phyloP scores from a whole-genome alignment of 345 rosid genomes.

The Mallotus nudiflorus region DNA sequence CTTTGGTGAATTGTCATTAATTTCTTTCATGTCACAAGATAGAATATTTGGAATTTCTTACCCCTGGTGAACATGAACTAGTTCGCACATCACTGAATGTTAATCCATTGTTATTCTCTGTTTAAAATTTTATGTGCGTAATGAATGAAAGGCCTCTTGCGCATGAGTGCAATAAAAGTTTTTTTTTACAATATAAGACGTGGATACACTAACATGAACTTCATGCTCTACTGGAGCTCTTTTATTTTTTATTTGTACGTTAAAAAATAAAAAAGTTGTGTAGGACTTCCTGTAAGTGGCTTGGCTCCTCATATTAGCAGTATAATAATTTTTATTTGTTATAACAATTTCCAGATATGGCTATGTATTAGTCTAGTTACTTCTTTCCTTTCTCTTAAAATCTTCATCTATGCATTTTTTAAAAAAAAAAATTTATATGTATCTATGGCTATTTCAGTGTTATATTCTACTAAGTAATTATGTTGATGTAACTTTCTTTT shows the following conservation, averaged over 20 bases:
- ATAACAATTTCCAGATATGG: not conserved
- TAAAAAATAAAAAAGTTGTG: no score
- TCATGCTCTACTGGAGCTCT: no score
- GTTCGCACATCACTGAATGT: not conserved
- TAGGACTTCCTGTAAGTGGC: not conserved
- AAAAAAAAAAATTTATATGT: no score
- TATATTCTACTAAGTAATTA: not conserved
- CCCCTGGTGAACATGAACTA: not conserved
- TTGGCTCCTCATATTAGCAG: not conserved
- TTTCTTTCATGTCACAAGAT: not conserved
- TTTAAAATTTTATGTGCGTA: not conserved
- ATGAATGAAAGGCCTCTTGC: not conserved
- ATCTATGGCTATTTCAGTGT: not conserved
- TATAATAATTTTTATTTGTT: not conserved
- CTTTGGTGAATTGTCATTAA: not conserved
- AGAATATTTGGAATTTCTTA: not conserved
- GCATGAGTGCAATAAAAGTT: not conserved
- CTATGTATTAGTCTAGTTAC: not conserved
- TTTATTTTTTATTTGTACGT: no score
- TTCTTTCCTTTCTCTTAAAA: not conserved
- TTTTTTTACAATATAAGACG: not conserved
- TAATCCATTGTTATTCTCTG: not conserved
- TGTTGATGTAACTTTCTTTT: not conserved
- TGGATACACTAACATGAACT: not conserved
- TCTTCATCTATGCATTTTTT: not conserved